phyloP scores from a whole-genome alignment of 2,329 filamentous ascomycete species.

The Fusarium solani-melongenae region DNA sequence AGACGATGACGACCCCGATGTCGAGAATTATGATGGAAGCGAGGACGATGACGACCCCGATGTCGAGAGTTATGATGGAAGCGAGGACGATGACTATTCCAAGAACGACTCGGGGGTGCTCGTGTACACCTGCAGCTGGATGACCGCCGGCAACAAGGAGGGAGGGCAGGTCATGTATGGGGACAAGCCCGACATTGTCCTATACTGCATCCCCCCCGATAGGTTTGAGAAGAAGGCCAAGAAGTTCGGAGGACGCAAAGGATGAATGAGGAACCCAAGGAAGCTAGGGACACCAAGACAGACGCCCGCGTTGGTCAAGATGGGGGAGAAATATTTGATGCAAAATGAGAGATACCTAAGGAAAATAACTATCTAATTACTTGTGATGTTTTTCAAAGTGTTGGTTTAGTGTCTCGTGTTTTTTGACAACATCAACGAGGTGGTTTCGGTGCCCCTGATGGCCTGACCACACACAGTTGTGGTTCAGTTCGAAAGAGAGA shows the following conservation, averaged over 20 bases:
- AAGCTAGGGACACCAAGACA: background rate
- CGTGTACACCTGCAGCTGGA: background rate
- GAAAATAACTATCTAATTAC: no score
- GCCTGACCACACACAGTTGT: no score
- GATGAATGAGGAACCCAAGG: background rate
- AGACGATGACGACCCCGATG: background rate
- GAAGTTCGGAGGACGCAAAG: background rate
- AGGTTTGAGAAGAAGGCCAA: background rate
- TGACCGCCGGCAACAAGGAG: background rate
- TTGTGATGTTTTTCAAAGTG: no score
- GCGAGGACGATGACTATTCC: background rate
- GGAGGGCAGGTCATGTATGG: background rate
- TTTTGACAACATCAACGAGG: no score
- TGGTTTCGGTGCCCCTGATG: no score
- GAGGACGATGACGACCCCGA: background rate
- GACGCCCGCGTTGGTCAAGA: no score
- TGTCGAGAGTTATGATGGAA: background rate
- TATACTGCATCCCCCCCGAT: constrained; percentile 8
- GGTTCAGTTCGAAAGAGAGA: no score
- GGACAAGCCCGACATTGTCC: background rate
- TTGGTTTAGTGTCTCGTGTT: no score
- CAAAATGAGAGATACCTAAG: no score
- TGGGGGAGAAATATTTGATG: no score
- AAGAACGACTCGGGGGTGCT: background rate
- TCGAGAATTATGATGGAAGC: background rate